phyloP scores from a whole-genome alignment of 2,329 filamentous ascomycete species.

The Aspergillus japonicus region DNA sequence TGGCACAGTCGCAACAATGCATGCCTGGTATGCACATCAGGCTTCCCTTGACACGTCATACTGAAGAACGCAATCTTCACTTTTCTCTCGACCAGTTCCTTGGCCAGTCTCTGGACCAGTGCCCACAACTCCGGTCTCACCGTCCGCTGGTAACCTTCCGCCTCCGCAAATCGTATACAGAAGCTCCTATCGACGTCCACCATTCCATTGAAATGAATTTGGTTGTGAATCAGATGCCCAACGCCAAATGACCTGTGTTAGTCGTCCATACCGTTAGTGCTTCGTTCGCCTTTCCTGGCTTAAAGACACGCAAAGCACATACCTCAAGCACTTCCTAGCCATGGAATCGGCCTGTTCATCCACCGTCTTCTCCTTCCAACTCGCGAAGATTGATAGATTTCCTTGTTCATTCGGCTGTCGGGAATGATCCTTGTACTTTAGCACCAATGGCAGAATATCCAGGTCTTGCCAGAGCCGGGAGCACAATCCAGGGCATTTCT shows the following conservation, averaged over 20 bases:
- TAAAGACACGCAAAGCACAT: conserved; percentile 2
- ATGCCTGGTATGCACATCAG: conserved; percentile 73
- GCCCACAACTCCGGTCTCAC: conserved; percentile 62
- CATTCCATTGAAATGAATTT: conserved; percentile 61
- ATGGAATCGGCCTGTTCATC: conserved; percentile 78
- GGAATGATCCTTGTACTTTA: conserved; percentile 32
- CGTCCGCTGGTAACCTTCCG: conserved; percentile 57
- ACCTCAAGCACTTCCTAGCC: conserved; percentile 72
- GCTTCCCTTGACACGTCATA: conserved; percentile 71
- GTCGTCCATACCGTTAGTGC: neutral
- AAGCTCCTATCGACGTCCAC: conserved; percentile 67
- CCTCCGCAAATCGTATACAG: conserved; percentile 56
- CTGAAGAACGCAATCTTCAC: conserved; percentile 74
- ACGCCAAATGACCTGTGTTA: conserved; percentile 64
- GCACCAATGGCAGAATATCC: conserved; percentile 68
- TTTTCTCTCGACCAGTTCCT: conserved; percentile 59
- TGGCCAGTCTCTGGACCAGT: conserved; percentile 59
- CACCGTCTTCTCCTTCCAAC: conserved; percentile 56
- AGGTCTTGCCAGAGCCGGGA: conserved; percentile 70
- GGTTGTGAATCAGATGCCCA: conserved; percentile 63
- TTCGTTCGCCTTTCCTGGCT: too few species aligned
- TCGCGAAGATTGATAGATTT: conserved; percentile 24
- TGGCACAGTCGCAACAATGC: conserved; percentile 68
- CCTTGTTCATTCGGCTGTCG: conserved; percentile 3
- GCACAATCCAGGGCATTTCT: conserved; percentile 63